phyloP scores from a whole-genome alignment of 495 filamentous ascomycete genomes.

The Aspergillus olivimuriae region DNA sequence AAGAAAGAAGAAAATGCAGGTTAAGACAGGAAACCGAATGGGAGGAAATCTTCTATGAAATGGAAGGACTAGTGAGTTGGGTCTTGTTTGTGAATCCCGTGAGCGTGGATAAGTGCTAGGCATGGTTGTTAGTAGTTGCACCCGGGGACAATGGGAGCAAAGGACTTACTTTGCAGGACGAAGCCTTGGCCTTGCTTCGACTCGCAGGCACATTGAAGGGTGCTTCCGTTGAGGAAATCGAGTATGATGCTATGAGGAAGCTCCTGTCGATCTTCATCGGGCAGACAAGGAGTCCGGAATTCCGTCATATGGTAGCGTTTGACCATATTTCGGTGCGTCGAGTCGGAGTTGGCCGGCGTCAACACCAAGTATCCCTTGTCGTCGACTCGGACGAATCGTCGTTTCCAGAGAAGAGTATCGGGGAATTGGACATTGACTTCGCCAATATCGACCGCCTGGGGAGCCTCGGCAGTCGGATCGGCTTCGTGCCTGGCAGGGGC shows the following conservation, averaged over 20 bases:
- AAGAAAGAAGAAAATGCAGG: conserved; percentile 1
- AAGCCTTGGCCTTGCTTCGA: conserved; percentile 64
- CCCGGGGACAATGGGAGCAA: neutral
- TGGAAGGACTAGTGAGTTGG: conserved; percentile 9
- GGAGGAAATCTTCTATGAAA: neutral
- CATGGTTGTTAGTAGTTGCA: no score
- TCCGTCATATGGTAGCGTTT: conserved; percentile 78
- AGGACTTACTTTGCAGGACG: conserved; percentile 57
- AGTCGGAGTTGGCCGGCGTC: conserved; percentile 44
- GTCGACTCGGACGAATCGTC: conserved; percentile 73
- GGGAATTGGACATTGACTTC: conserved; percentile 94
- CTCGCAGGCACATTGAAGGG: conserved; percentile 80
- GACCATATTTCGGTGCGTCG: conserved; percentile 46
- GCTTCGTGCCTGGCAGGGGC: conserved; percentile 26
- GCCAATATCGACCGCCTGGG: conserved; percentile 59
- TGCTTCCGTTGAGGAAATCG: conserved; percentile 77
- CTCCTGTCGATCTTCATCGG: conserved; percentile 84
- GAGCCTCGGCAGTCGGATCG: conserved; percentile 22
- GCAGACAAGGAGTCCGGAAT: conserved; percentile 69
- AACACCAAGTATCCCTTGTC: conserved; percentile 70
- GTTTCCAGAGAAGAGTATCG: conserved; percentile 88
- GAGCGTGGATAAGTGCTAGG: conserved; percentile 14
- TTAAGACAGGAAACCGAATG: conserved; percentile 9
- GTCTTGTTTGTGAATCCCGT: conserved; percentile 12
- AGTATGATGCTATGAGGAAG: conserved; percentile 80